Percentiles rank a stretch among this genome's conserved stretches.
These are phyloP conservation scores for Aspergillus calidoustus DNA, from an alignment of 2,329 filamentous ascomycete genomes.

Conservation along the genomic window DNA sequence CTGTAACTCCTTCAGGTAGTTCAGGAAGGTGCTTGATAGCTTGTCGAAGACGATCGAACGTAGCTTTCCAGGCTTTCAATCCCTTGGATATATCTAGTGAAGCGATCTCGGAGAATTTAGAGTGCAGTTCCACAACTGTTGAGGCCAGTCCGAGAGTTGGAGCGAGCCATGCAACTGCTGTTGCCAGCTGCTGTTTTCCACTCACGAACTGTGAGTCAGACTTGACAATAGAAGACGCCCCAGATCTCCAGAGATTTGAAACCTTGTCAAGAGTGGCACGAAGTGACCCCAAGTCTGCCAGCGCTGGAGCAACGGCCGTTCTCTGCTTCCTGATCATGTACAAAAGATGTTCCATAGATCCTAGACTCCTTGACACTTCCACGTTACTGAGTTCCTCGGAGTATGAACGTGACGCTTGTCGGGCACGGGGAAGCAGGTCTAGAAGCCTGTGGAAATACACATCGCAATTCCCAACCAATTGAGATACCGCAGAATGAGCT, in stretches of 20 bases:
- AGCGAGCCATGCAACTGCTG: conserved; percentile 63
- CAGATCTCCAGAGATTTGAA: conserved; percentile 38
- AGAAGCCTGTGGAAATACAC: conserved; percentile 80
- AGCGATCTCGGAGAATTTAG: conserved; percentile 62
- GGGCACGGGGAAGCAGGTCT: conserved; percentile 71
- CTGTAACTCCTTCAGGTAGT: conserved; percentile 58
- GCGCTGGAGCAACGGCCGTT: conserved; percentile 37
- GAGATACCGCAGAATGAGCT: conserved; percentile 26
- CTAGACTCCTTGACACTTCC: conserved; percentile 77
- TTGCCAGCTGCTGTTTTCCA: conserved; percentile 32
- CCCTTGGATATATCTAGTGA: conserved; percentile 51
- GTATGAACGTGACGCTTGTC: conserved; percentile 71
- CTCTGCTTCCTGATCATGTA: conserved; percentile 52
- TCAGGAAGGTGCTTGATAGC: conserved; percentile 50
- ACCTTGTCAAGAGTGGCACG: conserved; percentile 37
- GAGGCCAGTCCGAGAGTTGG: conserved; percentile 68
- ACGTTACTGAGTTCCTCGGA: conserved; percentile 82
- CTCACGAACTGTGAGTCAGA: conserved; percentile 21
- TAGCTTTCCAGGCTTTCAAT: conserved; percentile 57
- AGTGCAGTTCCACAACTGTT: conserved; percentile 68
- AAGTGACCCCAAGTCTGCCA: conserved; percentile 37
- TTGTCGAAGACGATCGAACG: conserved; percentile 51
- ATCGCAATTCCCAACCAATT: conserved; percentile 56
- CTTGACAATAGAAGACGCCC: conserved; percentile 31
- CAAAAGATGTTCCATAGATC: conserved; percentile 85